Base-by-base conservation (phyloP, 805 yeast genomes). In the Cyberlindnera mrakii region DNA sequence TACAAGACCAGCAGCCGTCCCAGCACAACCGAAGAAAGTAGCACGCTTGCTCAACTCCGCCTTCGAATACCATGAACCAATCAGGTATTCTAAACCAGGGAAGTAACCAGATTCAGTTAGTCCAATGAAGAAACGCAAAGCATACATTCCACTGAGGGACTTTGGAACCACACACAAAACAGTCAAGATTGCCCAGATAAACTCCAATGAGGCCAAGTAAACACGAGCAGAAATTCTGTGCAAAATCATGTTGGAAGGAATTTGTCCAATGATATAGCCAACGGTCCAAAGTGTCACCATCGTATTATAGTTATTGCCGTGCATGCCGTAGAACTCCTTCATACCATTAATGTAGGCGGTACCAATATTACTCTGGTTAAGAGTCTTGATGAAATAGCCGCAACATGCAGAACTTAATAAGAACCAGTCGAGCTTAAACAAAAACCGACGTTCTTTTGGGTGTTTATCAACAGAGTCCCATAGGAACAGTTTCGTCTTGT, bases 251-350 rank as follows among this genome's bases (percentile, higher is more conserved):
- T 67, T 67, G 1, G 75, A 66, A 7, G 79, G 80, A 18, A 74
- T 62, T 45, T 70, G 75, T 2, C 78, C 78, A 37, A 75, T 52
- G 35, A 73, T 66, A 45, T 75, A 74, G 3, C 80, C 80, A 14
- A 70, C 69, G 0, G 78, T 68, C 70, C 71, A 74, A 23, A 66
- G 47, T 0, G 78, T 66, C 3, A 58, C 55, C 54, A 73, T 49
- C 43, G 67, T 66, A 51, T 75, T 74, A 48, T 67, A 70, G 45
- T 75, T 45, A 42, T 67, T 68, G 16, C 60, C 65, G 31, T 55
- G 48, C 70, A 72, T 67, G 19, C 53, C 45, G 46, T 65, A 69
- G 50, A 65, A 58, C 49, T 72, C 75, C 42, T 64, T 60, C 77
- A 72, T 60, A 11, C 77, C 77, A 46, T 69, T 71, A 32, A 72